Evolutionary conservation across 192 early-diverging fungal genomes (phyloP).

Genomic region (Rhizophagus sp.): DNA sequence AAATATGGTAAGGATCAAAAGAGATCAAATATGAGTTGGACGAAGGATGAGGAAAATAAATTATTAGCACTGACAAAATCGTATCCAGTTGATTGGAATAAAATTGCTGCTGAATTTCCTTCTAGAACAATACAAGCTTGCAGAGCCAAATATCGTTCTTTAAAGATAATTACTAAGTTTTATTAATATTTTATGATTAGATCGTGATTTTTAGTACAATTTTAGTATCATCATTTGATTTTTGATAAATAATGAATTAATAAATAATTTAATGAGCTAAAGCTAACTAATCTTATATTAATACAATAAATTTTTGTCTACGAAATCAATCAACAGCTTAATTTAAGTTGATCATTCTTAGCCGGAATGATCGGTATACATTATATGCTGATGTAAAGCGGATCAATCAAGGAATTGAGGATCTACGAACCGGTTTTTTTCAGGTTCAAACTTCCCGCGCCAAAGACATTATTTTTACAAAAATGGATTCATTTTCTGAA

Average conservation of each 20-base stretch:
- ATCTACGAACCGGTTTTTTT: not conserved
- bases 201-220: no score
- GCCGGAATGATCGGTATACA: not conserved
- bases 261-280: no score
- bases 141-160: not conserved
- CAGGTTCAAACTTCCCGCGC: no score
- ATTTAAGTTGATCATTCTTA: not conserved
- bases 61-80: not conserved
- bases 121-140: not conserved
- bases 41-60: slow-evolving; percentile 1
- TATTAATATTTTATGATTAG: not conserved
- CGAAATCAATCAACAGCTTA: no score
- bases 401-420: no score
- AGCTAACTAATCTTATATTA: no score
- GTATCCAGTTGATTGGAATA: not conserved
- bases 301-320: no score
- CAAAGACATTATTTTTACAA: not conserved
- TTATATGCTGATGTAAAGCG: no score
- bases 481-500: not conserved
- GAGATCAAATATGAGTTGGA: not conserved
- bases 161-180: not conserved
- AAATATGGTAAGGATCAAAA: not conserved
- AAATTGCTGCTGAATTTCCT: not conserved
- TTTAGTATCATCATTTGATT: no score
- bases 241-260: no score